Evolutionary conservation across 2,329 filamentous ascomycete genomes (phyloP).

Genomic region (Pyricularia grisea): DNA sequence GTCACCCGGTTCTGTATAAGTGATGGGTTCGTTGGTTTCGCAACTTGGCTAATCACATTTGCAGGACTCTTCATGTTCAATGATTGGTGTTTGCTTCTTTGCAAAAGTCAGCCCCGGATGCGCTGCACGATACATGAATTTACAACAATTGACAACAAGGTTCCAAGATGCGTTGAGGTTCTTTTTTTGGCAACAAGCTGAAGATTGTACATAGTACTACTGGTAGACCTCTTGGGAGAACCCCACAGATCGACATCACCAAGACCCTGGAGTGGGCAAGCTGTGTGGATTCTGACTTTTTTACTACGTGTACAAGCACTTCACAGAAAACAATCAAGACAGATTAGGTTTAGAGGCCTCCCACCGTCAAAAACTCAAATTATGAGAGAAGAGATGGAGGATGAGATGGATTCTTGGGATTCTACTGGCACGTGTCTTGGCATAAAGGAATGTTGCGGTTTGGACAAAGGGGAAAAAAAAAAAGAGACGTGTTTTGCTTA

Average conservation of each 20-base stretch:
- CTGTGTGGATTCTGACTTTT: background rate
- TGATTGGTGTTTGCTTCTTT: background rate
- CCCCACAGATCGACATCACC: background rate
- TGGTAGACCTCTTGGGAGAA: background rate
- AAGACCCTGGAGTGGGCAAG: background rate
- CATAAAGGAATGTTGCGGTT: background rate
- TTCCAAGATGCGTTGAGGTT: background rate
- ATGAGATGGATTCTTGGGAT: background rate
- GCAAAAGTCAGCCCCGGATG: background rate
- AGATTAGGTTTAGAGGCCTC: background rate
- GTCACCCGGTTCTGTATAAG: background rate
- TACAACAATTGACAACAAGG: background rate
- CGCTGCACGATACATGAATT: too few relatives aligned
- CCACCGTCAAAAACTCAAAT: background rate
- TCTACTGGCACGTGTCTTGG: background rate
- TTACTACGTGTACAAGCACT: background rate
- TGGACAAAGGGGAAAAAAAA: background rate
- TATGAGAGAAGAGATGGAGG: too few relatives aligned
- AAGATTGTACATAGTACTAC: background rate
- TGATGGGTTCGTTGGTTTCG: background rate
- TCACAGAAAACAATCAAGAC: background rate
- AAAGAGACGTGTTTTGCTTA: background rate
- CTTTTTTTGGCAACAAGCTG: background rate
- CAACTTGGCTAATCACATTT: background rate
- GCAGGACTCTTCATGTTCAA: background rate